Evolutionary conservation across 169 alveolate species (phyloP).

Genomic region (Cystoisospora suis): DNA sequence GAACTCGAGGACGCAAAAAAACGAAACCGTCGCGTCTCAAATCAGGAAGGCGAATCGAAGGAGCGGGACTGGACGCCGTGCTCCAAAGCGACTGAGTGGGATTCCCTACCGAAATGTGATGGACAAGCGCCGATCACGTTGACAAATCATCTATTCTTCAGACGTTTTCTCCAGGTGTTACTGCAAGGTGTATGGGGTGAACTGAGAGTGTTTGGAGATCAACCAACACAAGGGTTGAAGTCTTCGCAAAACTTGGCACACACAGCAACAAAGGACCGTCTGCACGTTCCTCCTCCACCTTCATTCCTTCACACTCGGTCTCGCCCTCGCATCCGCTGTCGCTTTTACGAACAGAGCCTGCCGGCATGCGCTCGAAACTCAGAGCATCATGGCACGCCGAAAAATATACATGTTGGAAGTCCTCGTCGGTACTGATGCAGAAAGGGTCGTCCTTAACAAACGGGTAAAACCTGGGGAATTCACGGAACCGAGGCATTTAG

Average conservation of each 20-base stretch:
- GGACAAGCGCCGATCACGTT: too few relatives aligned
- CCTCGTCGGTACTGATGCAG: slow-evolving; percentile 62
- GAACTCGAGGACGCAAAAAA: too few relatives aligned
- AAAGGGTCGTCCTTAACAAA: slow-evolving; percentile 72
- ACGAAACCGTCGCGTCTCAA: too few relatives aligned
- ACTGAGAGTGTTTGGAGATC: background rate
- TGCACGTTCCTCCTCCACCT: background rate
- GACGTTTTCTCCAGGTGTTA: background rate
- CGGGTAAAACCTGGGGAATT: slow-evolving; percentile 70
- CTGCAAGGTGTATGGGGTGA: background rate
- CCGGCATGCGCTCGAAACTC: background rate
- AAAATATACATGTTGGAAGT: slow-evolving; percentile 72
- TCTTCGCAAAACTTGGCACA: slow-evolving; percentile 2
- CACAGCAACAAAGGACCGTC: slow-evolving; percentile 30
- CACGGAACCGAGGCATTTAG: too few relatives aligned
- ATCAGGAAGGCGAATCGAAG: too few relatives aligned
- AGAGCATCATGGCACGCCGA: slow-evolving; percentile 36
- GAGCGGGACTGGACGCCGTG: too few relatives aligned
- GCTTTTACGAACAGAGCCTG: background rate
- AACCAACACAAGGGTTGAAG: background rate
- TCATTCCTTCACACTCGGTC: background rate
- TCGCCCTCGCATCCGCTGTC: background rate
- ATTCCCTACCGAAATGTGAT: too few relatives aligned
- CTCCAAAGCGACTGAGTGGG: too few relatives aligned
- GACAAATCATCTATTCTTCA: too few relatives aligned